A percentile compares a stretch with the other conserved stretches of the same genome.
phyloP scores from a whole-genome alignment of 2,329 filamentous ascomycete genomes.

The Elsinoe arachidis region DNA sequence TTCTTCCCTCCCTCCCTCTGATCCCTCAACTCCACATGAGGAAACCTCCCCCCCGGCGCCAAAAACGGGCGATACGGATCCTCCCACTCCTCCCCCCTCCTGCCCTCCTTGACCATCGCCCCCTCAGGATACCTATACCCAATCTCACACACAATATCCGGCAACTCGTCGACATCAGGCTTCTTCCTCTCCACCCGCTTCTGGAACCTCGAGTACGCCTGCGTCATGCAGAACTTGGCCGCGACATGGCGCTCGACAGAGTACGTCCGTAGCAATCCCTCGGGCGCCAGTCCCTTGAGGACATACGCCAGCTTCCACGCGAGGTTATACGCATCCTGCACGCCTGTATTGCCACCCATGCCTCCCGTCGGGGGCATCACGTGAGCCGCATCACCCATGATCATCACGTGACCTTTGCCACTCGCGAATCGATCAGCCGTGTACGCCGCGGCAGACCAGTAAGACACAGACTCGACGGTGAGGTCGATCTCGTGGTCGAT shows the following conservation, averaged over 20 bases:
- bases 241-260: constrained; percentile 1
- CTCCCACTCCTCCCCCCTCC: neutral
- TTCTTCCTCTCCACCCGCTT: constrained; percentile 8
- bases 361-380: constrained; percentile 9
- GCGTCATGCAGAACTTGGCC: constrained; percentile 7
- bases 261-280: constrained; percentile 8
- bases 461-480: constrained; percentile 8
- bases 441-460: constrained; percentile 9
- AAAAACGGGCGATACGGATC: neutral
- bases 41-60: neutral
- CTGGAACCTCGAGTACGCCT: constrained; percentile 9
- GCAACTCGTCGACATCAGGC: constrained; percentile 4
- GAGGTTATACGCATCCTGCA: constrained; percentile 17
- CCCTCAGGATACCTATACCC: constrained; percentile 6
- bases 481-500: constrained; percentile 9
- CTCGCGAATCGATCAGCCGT: neutral
- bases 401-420: constrained; percentile 19
- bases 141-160: constrained; percentile 12
- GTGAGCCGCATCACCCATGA: constrained; percentile 31
- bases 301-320: constrained; percentile 20
- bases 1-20: neutral
- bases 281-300: neutral
- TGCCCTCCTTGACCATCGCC: neutral
- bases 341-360: constrained; percentile 16
- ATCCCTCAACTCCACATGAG: neutral